These are phyloP conservation scores for Nannizziopsis arthrosporioides DNA, from an alignment of 2,329 filamentous ascomycete species.

Conservation along the genomic window DNA sequence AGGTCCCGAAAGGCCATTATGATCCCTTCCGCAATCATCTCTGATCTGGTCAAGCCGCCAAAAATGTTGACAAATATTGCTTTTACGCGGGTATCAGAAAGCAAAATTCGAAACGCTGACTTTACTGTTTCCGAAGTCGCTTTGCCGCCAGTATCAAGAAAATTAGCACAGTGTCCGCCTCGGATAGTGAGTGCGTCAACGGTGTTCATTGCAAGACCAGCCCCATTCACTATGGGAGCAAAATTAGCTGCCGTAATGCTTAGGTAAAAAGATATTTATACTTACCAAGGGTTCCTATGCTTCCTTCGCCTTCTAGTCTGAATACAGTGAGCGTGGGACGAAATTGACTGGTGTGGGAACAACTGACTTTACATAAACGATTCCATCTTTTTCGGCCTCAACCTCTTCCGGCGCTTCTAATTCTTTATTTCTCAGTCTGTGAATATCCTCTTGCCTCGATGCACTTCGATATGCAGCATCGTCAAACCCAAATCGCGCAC, in stretches of 20 bases:
- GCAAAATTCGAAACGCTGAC: conserved; percentile 60
- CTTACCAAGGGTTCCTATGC: conserved; percentile 59
- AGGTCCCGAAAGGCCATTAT: conserved; percentile 61
- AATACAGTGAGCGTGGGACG: conserved; percentile 8
- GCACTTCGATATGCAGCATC: conserved; percentile 55
- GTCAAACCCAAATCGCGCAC: conserved; percentile 54
- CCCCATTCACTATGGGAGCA: conserved; percentile 56
- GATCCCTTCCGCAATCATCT: conserved; percentile 70
- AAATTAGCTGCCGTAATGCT: neutral
- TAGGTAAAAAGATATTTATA: neutral
- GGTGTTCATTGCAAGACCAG: conserved; percentile 83
- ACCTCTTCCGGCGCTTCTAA: conserved; percentile 46
- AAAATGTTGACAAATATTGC: conserved; percentile 64
- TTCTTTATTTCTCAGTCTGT: conserved; percentile 43
- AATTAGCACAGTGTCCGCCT: conserved; percentile 64
- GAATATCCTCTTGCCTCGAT: conserved; percentile 50
- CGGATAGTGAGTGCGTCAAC: conserved; percentile 62
- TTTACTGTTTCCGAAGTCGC: conserved; percentile 73
- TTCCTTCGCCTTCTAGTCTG: conserved; percentile 41
- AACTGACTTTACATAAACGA: conserved; percentile 60
- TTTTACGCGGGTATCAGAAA: conserved; percentile 58
- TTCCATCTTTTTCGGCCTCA: conserved; percentile 56
- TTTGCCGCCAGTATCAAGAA: conserved; percentile 81
- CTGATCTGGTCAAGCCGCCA: conserved; percentile 58
- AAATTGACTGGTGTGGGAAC: neutral